phyloP scores from a whole-genome alignment of 306 rosid species.

The Rosa lucieae region DNA sequence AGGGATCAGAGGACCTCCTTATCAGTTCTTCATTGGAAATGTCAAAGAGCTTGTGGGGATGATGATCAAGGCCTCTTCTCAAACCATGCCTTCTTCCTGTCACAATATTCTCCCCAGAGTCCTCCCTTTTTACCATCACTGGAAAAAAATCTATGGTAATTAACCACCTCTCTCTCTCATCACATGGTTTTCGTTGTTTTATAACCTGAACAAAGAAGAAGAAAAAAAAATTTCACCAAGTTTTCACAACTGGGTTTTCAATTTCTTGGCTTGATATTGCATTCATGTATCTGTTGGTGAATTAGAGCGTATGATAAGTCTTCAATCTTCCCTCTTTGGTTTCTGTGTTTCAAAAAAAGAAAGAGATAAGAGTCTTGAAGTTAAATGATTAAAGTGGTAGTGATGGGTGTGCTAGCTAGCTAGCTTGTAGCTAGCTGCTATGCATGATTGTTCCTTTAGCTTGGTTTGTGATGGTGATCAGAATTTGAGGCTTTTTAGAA shows the following conservation, averaged over 20 bases:
- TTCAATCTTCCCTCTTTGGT: neutral
- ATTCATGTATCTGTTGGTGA: constrained; percentile 1
- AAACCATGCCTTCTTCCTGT: constrained; percentile 74
- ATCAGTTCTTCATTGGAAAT: constrained; percentile 94
- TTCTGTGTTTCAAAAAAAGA: neutral
- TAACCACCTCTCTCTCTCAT: neutral
- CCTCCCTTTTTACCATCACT: constrained; percentile 93
- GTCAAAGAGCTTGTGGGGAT: constrained; percentile 67
- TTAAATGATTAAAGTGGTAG: constrained; percentile 38
- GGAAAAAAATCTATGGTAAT: constrained; percentile 90
- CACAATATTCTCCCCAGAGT: constrained; percentile 97
- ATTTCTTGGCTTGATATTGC: constrained; percentile 1
- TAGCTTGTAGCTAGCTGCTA: constrained; percentile 18
- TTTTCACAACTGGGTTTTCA: constrained; percentile 24
- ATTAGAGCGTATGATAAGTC: neutral
- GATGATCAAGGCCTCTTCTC: constrained; percentile 93
- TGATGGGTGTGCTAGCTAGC: constrained; percentile 11
- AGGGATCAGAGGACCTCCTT: constrained; percentile 95
- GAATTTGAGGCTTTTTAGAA: constrained; percentile 42
- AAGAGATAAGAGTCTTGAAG: neutral
- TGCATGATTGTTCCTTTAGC: constrained; percentile 33
- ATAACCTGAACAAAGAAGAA: neutral
- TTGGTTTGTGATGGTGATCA: constrained; percentile 36
- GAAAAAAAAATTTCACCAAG: neutral
- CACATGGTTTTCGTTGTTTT: neutral